These are phyloP conservation scores for Geranium incanum DNA, from an alignment of 441 rosid genomes.

Conservation along the genomic window DNA sequence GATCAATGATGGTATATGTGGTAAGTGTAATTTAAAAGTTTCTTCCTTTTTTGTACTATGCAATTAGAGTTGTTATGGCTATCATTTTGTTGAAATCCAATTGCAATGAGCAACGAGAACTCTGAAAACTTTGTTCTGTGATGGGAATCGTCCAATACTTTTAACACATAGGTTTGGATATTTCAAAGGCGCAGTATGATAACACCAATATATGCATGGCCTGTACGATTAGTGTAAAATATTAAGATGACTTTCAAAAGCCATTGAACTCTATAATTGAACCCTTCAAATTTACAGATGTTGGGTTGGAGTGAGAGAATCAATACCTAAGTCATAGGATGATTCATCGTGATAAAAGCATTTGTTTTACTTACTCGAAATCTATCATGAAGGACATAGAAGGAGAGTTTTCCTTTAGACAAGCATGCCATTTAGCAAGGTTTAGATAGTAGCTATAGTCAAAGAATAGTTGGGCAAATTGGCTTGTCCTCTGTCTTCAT, in stretches of 20 bases:
- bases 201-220: not conserved
- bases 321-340: too few relatives aligned
- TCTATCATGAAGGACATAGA: too few relatives aligned
- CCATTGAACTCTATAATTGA: not conserved
- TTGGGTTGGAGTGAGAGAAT: not conserved
- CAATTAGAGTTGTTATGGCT: not conserved
- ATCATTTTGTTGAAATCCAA: not conserved
- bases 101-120: not conserved
- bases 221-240: not conserved
- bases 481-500: not conserved
- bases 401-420: too few relatives aligned
- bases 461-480: too few relatives aligned
- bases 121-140: not conserved
- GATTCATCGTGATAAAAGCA: too few relatives aligned
- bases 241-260: not conserved
- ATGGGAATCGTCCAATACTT: not conserved
- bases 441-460: too few relatives aligned
- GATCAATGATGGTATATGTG: constrained; percentile 6
- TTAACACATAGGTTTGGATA: not conserved
- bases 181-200: not conserved
- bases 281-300: not conserved
- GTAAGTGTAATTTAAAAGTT: not conserved
- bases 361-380: too few relatives aligned
- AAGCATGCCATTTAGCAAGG: too few relatives aligned
- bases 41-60: not conserved